Evolutionary conservation across 352 stramenopile species (phyloP).

Genomic region (Elongisporangium prolatum): DNA sequence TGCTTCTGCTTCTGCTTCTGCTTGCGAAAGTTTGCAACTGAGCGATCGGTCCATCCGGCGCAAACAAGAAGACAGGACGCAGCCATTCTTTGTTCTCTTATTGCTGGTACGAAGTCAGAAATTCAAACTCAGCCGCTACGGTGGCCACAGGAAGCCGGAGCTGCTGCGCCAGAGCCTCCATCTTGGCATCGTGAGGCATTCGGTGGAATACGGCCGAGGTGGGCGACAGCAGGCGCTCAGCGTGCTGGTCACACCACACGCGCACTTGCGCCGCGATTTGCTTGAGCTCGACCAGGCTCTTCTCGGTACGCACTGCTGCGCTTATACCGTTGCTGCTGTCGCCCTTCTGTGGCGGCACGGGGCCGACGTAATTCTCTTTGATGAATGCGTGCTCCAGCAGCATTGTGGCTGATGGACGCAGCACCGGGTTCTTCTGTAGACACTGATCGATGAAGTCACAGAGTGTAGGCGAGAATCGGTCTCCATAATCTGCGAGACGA

Average conservation of each 20-base stretch:
- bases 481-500: conserved; percentile 53
- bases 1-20: not conserved
- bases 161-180: conserved; percentile 39
- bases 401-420: conserved; percentile 35
- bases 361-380: conserved; percentile 37
- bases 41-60: not conserved
- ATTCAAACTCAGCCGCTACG: conserved; percentile 48
- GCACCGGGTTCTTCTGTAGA: conserved; percentile 73
- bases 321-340: conserved; percentile 8
- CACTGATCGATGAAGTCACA: conserved; percentile 80
- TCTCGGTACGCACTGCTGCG: conserved; percentile 18
- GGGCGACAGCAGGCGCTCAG: conserved; percentile 27
- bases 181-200: conserved; percentile 21
- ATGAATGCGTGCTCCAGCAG: conserved; percentile 76
- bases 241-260: conserved; percentile 50
- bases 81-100: not conserved
- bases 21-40: not conserved
- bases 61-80: not conserved
- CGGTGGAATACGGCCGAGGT: conserved; percentile 17
- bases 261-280: conserved; percentile 44
- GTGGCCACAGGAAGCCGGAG: conserved; percentile 44
- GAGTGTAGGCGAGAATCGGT: conserved; percentile 57
- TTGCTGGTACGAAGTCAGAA: conserved; percentile 19
- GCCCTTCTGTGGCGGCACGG: conserved; percentile 16
- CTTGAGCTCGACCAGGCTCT: conserved; percentile 33